Evolutionary conservation across 2,329 filamentous ascomycete genomes (phyloP), one percentile per base, ranked within the genome.

Genomic region (Sphaerostilbella broomeana): DNA sequence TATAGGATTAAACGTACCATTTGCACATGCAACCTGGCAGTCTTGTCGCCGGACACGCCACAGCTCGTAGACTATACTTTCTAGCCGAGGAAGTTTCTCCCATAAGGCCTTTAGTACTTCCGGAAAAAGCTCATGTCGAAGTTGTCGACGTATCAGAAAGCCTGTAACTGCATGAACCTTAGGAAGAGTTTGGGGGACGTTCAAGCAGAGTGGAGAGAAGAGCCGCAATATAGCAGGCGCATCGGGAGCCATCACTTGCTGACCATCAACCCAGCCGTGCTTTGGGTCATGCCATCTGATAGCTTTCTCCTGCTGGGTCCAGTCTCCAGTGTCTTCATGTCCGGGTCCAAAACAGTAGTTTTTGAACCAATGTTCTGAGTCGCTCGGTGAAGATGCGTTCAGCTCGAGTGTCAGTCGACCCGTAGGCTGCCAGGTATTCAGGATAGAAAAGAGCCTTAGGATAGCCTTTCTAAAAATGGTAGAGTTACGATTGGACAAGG

Each of bases 381-480:
- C 41, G 34, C 44, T 46, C 15, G 41, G 41, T 35, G 44, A 46
- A 17, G 25, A 41, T 28, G 30, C 21, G 34, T 44, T 46, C 1
- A 44, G 34, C 40, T 46, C 41, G 13, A 46, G 38, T 11, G 38
- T 20, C 6, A 44, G 31, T 21, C 26, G 9, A 12, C 41, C 43
- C 31, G 42, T 43, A 31, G 48, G 45, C 21, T 48, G 35, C 57
- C 57, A 58, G 18, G 43, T 45, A 32, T 49, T 49, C 15, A 60
- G 50, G 35, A 58, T 51, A 29, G 37, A 46, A 39, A 57, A 59
- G 10, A 60, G 49, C 32, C 51, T 55, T 40, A 16, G 21, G 27
- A 57, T 47, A 13, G 37, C 46, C 12, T 31, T 18, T 9, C 32
- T 39, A 32, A 57, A 35, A 36, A 54, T 48, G 22, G 24, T 34